A percentile compares a stretch with the other conserved stretches of the same genome.
These are phyloP conservation scores for Moesziomyces sp. DNA, from an alignment of 1,284 basidiomycete genomes.

Conservation along the genomic window DNA sequence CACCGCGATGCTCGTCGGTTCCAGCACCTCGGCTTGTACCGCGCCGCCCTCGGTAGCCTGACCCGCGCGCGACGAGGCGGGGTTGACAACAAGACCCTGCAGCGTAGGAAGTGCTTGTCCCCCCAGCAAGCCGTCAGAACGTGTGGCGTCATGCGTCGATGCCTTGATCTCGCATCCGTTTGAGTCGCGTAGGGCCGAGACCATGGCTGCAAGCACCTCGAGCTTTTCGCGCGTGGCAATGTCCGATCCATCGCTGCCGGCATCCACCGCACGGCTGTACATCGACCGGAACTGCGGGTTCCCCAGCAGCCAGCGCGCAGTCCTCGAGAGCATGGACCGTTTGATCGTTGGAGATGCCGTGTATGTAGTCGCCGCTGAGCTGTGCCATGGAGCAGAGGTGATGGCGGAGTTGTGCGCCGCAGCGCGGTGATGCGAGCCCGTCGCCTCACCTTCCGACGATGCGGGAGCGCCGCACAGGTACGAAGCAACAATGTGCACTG, in stretches of 20 bases:
- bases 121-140: neutral
- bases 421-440: neutral
- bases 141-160: neutral
- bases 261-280: conserved; percentile 5
- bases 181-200: conserved; percentile 18
- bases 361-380: neutral
- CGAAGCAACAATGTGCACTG: conserved; percentile 13
- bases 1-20: conserved; percentile 44
- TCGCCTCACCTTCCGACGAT: neutral
- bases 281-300: conserved; percentile 42
- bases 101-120: conserved; percentile 11
- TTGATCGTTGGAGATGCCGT: conserved; percentile 2
- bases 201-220: conserved; percentile 35
- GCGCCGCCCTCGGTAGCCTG: neutral
- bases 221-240: conserved; percentile 28
- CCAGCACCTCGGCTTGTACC: conserved; percentile 32
- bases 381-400: neutral
- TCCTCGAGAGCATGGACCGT: conserved; percentile 26
- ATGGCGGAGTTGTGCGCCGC: no score
- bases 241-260: neutral
- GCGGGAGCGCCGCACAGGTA: conserved; percentile 9
- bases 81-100: conserved; percentile 7
- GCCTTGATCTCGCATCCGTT: neutral
- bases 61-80: neutral
- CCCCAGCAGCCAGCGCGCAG: conserved; percentile 30